phyloP scores from a whole-genome alignment of 169 alveolate genomes.

The Eimeria zaria region DNA sequence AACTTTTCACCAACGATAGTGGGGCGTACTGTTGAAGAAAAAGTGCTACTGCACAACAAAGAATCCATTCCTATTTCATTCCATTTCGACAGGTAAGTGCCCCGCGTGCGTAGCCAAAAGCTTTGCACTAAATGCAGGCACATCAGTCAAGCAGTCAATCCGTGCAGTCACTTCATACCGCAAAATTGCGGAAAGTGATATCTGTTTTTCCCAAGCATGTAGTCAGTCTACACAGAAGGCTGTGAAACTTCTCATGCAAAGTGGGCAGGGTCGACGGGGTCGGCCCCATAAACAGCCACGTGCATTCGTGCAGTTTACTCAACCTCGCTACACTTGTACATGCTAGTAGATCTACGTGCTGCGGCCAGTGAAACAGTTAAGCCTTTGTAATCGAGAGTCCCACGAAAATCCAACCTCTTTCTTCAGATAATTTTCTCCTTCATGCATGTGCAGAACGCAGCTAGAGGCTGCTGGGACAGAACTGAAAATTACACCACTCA shows the following conservation, averaged over 20 bases:
- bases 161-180: background rate
- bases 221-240: background rate
- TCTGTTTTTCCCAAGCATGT: background rate
- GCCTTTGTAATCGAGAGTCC: background rate
- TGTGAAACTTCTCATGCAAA: background rate
- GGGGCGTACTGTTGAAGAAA: slow-evolving; percentile 95
- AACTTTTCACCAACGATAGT: slow-evolving; percentile 96
- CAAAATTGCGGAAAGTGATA: background rate
- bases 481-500: slow-evolving; percentile 48
- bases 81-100: slow-evolving; percentile 89
- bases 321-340: background rate
- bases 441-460: slow-evolving; percentile 82
- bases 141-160: background rate
- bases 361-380: background rate
- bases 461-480: slow-evolving; percentile 17
- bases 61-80: slow-evolving; percentile 96
- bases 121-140: background rate
- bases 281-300: background rate
- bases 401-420: background rate
- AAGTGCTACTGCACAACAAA: slow-evolving; percentile 92
- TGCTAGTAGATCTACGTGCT: background rate
- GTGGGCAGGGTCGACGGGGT: background rate
- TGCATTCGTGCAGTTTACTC: background rate
- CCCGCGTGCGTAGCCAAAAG: background rate
- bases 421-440: background rate